These are phyloP conservation scores for Dissophora ornata DNA, from an alignment of 192 early-diverging fungal genomes.

Conservation along the genomic window DNA sequence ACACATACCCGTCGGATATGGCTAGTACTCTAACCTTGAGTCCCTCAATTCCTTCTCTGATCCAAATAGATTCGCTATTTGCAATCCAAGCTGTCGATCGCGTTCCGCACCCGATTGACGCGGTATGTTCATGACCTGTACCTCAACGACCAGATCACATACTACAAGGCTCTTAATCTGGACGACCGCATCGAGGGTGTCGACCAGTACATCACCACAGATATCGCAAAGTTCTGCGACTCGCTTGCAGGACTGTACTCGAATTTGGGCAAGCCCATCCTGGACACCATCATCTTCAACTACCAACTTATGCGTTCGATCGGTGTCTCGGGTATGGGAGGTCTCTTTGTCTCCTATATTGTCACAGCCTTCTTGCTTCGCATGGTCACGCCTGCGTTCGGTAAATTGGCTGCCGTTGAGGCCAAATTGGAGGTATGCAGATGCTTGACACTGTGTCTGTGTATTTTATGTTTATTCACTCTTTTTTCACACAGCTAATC, in stretches of 20 bases:
- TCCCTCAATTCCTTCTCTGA: too few relatives aligned
- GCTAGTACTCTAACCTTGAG: too few relatives aligned
- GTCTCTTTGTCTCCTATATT: conserved; percentile 84
- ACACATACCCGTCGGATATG: too few relatives aligned
- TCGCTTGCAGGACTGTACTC: conserved; percentile 92
- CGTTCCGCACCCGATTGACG: conserved; percentile 87
- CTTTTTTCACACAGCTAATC: too few relatives aligned
- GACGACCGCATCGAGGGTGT: conserved; percentile 90
- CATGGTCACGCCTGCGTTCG: conserved; percentile 91
- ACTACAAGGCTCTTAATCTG: conserved; percentile 91
- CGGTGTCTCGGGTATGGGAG: conserved; percentile 85
- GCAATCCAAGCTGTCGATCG: conserved; percentile 80
- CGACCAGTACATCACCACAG: conserved; percentile 91
- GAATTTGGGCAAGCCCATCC: conserved; percentile 93
- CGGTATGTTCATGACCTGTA: conserved; percentile 89
- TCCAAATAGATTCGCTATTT: conserved; percentile 69
- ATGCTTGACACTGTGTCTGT: too few relatives aligned
- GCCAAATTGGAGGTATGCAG: conserved; percentile 76
- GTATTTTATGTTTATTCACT: too few relatives aligned
- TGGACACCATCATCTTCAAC: conserved; percentile 96
- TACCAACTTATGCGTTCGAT: conserved; percentile 88
- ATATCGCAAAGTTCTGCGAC: conserved; percentile 92
- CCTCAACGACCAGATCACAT: conserved; percentile 82
- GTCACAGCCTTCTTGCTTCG: conserved; percentile 83
- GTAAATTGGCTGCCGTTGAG: conserved; percentile 91